Evolutionary conservation across 2,329 filamentous ascomycete species (phyloP).

Genomic region (Aspergillus quadrilineatus): DNA sequence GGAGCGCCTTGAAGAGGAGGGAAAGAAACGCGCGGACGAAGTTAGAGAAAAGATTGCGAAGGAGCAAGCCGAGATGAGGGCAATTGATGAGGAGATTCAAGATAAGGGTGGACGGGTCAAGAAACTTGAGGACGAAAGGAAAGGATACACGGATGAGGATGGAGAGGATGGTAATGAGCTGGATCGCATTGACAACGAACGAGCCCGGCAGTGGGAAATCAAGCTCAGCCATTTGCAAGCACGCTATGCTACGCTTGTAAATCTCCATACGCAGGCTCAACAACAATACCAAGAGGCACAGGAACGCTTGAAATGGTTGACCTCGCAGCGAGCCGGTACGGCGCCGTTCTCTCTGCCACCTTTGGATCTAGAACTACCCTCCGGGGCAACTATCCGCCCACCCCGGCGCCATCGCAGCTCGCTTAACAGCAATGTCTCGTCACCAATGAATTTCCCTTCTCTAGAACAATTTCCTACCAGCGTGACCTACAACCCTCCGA

Average conservation of each 20-base stretch:
- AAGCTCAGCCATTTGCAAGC: slow-evolving; percentile 44
- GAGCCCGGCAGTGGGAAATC: slow-evolving; percentile 48
- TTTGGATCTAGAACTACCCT: slow-evolving; percentile 44
- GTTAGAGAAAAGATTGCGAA: slow-evolving; percentile 46
- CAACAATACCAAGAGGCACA: slow-evolving; percentile 49
- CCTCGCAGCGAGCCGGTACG: slow-evolving; percentile 37
- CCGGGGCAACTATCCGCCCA: slow-evolving; percentile 42
- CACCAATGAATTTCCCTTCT: slow-evolving; percentile 43
- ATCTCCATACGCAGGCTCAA: slow-evolving; percentile 43
- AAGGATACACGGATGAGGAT: slow-evolving; percentile 49
- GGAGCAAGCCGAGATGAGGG: slow-evolving; percentile 52
- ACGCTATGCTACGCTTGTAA: slow-evolving; percentile 44
- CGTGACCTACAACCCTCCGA: slow-evolving; percentile 50
- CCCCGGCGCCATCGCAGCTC: slow-evolving; percentile 49
- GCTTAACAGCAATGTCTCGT: slow-evolving; percentile 49
- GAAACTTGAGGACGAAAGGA: slow-evolving; percentile 59
- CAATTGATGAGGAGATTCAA: slow-evolving; percentile 61
- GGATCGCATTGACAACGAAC: slow-evolving; percentile 50
- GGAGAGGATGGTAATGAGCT: slow-evolving; percentile 53
- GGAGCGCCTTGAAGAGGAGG: slow-evolving; percentile 40
- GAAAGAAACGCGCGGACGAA: slow-evolving; percentile 41
- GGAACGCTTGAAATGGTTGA: slow-evolving; percentile 46
- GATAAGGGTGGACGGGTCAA: slow-evolving; percentile 62
- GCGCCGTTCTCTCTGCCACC: slow-evolving; percentile 43
- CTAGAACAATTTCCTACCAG: slow-evolving; percentile 42